These are phyloP conservation scores for Halophytophthora polymorphica DNA, from an alignment of 352 stramenopile species.

Conservation along the genomic window DNA sequence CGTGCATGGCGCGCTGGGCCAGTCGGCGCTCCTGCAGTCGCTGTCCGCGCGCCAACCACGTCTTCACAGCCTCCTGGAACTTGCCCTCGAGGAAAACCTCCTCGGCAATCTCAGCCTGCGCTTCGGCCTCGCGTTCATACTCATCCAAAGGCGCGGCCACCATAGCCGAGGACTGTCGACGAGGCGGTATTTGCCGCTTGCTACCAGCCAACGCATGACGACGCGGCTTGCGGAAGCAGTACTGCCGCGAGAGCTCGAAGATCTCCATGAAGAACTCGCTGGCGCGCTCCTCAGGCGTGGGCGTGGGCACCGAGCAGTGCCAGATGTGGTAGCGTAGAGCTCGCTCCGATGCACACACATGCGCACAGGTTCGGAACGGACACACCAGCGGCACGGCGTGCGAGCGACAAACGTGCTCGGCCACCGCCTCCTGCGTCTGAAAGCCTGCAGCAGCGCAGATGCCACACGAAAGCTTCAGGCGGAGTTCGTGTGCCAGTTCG, in stretches of 20 bases:
- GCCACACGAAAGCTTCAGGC: conserved; percentile 46
- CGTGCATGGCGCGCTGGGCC: conserved; percentile 22
- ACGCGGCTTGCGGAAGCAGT: conserved; percentile 66
- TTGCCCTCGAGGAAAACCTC: conserved; percentile 71
- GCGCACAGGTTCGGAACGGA: conserved; percentile 61
- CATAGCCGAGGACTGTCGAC: conserved; percentile 5
- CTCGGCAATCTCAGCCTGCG: conserved; percentile 33
- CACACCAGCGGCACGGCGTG: conserved; percentile 72
- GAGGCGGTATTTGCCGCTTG: not conserved
- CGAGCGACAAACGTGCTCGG: conserved; percentile 55
- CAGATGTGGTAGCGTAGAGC: conserved; percentile 76
- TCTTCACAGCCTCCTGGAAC: conserved; percentile 41
- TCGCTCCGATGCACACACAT: conserved; percentile 67
- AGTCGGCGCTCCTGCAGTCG: conserved; percentile 42
- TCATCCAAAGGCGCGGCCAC: conserved; percentile 13
- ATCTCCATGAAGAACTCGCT: conserved; percentile 74
- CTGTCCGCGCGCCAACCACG: conserved; percentile 41
- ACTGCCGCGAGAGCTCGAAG: conserved; percentile 69
- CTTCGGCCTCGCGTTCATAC: conserved; percentile 14
- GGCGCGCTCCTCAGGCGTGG: conserved; percentile 48
- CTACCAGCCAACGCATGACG: conserved; percentile 38
- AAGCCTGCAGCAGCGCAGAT: conserved; percentile 38
- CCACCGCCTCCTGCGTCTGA: conserved; percentile 21
- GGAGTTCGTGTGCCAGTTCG: conserved; percentile 13
- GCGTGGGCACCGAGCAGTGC: conserved; percentile 54